phyloP scores from a whole-genome alignment of 148 eudicot species.

The Vaccinium corymbosum region DNA sequence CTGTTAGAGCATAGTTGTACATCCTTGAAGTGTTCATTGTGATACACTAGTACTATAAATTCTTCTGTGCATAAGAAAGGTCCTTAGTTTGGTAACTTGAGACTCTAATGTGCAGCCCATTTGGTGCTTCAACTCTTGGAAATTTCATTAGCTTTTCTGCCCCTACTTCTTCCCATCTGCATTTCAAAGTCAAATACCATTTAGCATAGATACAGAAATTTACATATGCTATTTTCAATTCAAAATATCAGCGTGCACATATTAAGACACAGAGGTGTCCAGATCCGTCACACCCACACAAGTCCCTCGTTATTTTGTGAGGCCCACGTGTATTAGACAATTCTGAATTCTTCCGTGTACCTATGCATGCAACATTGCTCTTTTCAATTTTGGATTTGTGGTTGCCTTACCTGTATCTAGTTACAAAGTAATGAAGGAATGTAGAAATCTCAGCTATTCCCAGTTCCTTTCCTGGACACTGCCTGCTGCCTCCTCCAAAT shows the following conservation, averaged over 20 bases:
- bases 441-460: conserved; percentile 89
- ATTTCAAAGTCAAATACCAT: conserved; percentile 4
- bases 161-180: conserved; percentile 88
- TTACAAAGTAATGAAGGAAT: conserved; percentile 91
- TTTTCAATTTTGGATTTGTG: neutral
- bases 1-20: conserved; percentile 24
- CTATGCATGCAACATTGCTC: neutral
- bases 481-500: conserved; percentile 94
- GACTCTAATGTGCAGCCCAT: conserved; percentile 73
- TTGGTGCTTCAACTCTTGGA: conserved; percentile 95
- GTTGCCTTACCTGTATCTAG: conserved; percentile 54
- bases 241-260: neutral
- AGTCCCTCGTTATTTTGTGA: neutral
- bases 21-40: conserved; percentile 3
- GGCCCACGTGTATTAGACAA: neutral
- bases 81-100: conserved; percentile 33
- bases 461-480: conserved; percentile 93
- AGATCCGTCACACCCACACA: neutral
- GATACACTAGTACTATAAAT: neutral
- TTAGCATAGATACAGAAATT: neutral
- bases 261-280: neutral
- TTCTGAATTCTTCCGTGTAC: neutral
- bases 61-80: conserved; percentile 13
- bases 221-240: neutral
- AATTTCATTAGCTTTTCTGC: conserved; percentile 81